Evolutionary conservation across 2,329 filamentous ascomycete species (phyloP).

Genomic region (Pseudogymnoascus sp.): DNA sequence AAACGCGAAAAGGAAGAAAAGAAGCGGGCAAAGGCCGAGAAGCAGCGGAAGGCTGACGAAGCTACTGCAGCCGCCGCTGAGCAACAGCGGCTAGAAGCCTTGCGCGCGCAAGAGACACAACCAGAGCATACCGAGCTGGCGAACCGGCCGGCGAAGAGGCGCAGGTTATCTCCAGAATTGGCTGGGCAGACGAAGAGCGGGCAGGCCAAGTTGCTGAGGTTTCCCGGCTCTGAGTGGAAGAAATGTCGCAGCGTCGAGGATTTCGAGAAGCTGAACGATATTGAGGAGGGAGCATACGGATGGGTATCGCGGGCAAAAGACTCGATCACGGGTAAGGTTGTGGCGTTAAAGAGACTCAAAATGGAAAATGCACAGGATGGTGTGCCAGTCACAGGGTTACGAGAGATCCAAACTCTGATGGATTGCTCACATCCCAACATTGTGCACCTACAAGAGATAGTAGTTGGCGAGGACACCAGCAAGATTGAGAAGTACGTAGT

Average conservation of each 20-base stretch:
- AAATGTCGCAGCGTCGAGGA: conserved; percentile 70
- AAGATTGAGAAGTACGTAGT: conserved; percentile 44
- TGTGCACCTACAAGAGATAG: conserved; percentile 73
- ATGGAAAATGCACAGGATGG: conserved; percentile 67
- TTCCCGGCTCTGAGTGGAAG: conserved; percentile 60
- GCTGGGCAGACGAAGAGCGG: conserved; percentile 26
- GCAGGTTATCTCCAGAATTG: conserved; percentile 36
- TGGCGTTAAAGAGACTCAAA: conserved; percentile 91
- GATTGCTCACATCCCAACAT: conserved; percentile 76
- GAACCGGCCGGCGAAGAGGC: conserved; percentile 55
- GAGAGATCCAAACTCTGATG: conserved; percentile 87
- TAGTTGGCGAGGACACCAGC: conserved; percentile 58
- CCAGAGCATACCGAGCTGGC: conserved; percentile 27
- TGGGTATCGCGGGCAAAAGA: conserved; percentile 83
- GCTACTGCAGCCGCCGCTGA: conserved; percentile 22
- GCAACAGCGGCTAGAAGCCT: conserved; percentile 15
- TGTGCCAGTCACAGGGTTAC: conserved; percentile 80
- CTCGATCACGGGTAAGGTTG: conserved; percentile 64
- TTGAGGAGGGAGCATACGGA: conserved; percentile 95
- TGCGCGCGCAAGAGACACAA: conserved; percentile 22
- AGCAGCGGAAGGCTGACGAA: conserved; percentile 60
- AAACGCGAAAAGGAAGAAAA: conserved; percentile 85
- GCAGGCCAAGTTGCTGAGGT: conserved; percentile 58
- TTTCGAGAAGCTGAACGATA: conserved; percentile 90
- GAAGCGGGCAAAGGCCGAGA: conserved; percentile 74